Base-by-base conservation (phyloP, 768 basidiomycete species). In the Russula compacta region DNA sequence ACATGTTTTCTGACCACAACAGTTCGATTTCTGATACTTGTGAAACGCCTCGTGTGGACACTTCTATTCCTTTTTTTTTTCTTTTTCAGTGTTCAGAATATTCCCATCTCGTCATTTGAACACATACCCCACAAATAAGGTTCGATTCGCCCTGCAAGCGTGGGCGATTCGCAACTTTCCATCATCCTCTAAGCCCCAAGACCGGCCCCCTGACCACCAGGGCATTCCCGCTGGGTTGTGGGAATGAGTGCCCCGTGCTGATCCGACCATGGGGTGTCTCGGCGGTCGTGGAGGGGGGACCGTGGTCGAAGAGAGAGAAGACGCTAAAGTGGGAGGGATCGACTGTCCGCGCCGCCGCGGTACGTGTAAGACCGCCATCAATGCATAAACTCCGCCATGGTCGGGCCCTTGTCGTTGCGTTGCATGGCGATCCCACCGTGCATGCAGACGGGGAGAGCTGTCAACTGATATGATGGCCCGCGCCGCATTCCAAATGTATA, bases 181-280 rank as follows among this genome's bases (percentile, higher is more conserved):
- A 33, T 12, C 8, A 21, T 24, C 42, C 14, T 21, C 21, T 46
- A 21, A 21, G 44, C 3, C 21, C 54, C 15, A 38, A 47, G 15
- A 35, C 43, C 54, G 42, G 24, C 15, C 46, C 40, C 57, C 40
- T 50, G 14, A 17, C 57, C 49, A 42, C 39, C 57, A 48, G 47
- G 40, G 57, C 49, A 36, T n/a, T 35, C 10, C 57, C 57, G 49
- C 40, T 33, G 40, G 49, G n/a, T 48, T 43, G 53, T 60, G 59
- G 47, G 59, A 59, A 50, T 6, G 15, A 3, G 40, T 21, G 6
- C 33, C 38, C 32, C 44, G 49, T 42, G 55, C 42, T 56, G 60
- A 61, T 61, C 60, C 35, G 50, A 36, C 29, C 43, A 32, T 32
- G 19, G 49, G 48, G 42, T 29, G 8, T 38, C 10, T 50, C 47